phyloP scores from a whole-genome alignment of 1,139 yeast genomes.

The Magnusiomyces sp. region DNA sequence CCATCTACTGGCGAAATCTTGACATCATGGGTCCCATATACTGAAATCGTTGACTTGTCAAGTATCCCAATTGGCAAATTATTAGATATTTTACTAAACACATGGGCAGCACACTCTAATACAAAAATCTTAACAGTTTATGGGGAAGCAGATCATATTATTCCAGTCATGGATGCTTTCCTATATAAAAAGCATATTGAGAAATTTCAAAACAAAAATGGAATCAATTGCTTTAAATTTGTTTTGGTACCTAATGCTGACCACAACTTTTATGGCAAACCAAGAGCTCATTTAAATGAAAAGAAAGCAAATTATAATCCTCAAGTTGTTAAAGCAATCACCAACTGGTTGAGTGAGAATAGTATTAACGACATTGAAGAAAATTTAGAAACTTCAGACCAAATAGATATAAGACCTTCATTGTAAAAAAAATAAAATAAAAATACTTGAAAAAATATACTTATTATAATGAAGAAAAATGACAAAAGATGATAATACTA shows the following conservation, averaged over 20 bases:
- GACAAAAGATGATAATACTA: too few species aligned
- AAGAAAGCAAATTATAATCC: constrained; percentile 13
- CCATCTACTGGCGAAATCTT: constrained; percentile 6
- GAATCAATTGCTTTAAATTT: background rate
- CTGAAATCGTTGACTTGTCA: constrained; percentile 10
- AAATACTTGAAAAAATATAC: too few species aligned
- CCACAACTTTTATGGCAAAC: constrained; percentile 14
- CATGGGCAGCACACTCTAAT: background rate
- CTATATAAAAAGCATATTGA: constrained; percentile 3
- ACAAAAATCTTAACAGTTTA: constrained; percentile 6
- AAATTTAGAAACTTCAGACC: too few species aligned
- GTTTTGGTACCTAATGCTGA: constrained; percentile 12
- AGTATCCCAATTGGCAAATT: constrained; percentile 3
- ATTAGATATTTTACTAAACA: constrained; percentile 1
- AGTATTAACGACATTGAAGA: background rate
- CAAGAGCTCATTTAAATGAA: constrained; percentile 7
- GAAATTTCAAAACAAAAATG: background rate
- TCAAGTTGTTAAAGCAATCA: constrained; percentile 6
- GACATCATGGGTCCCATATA: constrained; percentile 9
- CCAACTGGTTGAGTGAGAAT: background rate
- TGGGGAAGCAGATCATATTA: constrained; percentile 11
- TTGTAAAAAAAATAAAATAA: too few species aligned
- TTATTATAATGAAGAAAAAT: too few species aligned
- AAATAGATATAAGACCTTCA: too few species aligned
- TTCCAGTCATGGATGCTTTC: constrained; percentile 11